These are phyloP conservation scores for Suillus alpinus DNA, from an alignment of 768 basidiomycete species.

Conservation along the genomic window DNA sequence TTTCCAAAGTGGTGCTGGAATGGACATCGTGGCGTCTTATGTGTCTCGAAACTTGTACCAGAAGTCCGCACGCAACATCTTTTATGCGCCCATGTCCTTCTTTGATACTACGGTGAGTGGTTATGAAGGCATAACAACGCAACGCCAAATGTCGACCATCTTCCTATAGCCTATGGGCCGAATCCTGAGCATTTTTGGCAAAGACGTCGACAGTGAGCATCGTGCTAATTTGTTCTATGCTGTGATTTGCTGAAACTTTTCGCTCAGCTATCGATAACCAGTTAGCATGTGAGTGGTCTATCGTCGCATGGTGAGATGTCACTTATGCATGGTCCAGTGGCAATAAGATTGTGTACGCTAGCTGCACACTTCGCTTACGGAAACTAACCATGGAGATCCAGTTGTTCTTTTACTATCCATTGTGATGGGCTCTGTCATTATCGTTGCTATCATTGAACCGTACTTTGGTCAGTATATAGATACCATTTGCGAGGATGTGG, in stretches of 20 bases:
- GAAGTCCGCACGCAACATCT: constrained; percentile 51
- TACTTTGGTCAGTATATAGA: constrained; percentile 50
- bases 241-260: not conserved
- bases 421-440: constrained; percentile 49
- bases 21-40: constrained; percentile 55
- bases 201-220: constrained; percentile 57
- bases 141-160: not conserved
- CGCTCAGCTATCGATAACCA: constrained; percentile 44
- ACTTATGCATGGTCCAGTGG: constrained; percentile 34
- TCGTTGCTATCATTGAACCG: constrained; percentile 56
- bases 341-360: constrained; percentile 49
- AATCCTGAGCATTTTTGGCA: constrained; percentile 59
- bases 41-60: constrained; percentile 65
- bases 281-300: constrained; percentile 41
- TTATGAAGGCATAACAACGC: not conserved
- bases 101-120: constrained; percentile 63
- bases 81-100: constrained; percentile 73
- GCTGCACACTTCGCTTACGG: not conserved
- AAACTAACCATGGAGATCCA: constrained; percentile 18
- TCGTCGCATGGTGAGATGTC: not conserved
- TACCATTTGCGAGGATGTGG: not conserved
- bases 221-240: not conserved
- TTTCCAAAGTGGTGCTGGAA: constrained; percentile 43
- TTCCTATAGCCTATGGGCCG: constrained; percentile 54
- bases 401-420: constrained; percentile 50